Evolutionary conservation across 495 filamentous ascomycete genomes (phyloP).

Genomic region (Tuber brumale): DNA sequence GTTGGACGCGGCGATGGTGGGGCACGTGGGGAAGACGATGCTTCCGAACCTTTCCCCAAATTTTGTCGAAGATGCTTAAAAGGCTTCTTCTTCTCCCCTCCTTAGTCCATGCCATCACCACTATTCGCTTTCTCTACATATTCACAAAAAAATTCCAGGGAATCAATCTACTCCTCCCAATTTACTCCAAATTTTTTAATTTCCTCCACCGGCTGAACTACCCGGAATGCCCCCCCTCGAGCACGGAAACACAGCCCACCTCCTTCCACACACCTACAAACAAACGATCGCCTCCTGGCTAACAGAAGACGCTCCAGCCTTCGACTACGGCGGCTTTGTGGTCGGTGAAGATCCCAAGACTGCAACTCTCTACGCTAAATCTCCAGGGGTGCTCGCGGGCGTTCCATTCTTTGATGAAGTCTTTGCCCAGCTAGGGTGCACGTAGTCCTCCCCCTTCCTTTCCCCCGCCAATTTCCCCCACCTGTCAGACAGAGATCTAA

Average conservation of each 20-base stretch:
- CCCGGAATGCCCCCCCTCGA: slow-evolving; percentile 37
- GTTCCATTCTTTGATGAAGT: slow-evolving; percentile 95
- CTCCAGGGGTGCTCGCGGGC: slow-evolving; percentile 75
- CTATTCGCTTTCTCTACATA: neutral
- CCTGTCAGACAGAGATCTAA: neutral
- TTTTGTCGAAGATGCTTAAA: neutral
- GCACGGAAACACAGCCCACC: slow-evolving; percentile 68
- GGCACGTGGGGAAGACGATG: neutral
- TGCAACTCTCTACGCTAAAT: slow-evolving; percentile 85
- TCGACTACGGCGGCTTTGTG: slow-evolving; percentile 96
- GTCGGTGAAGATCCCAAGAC: slow-evolving; percentile 72
- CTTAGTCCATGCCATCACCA: neutral
- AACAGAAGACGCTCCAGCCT: slow-evolving; percentile 88
- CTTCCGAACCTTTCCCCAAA: neutral
- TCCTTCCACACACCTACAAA: slow-evolving; percentile 81
- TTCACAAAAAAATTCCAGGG: neutral
- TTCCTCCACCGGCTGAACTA: neutral
- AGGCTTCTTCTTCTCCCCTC: neutral
- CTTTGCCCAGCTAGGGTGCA: slow-evolving; percentile 82
- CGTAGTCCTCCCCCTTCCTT: slow-evolving; percentile 24
- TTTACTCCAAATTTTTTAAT: neutral
- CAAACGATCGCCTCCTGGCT: slow-evolving; percentile 75
- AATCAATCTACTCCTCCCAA: neutral
- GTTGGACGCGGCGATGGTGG: slow-evolving; percentile 22
- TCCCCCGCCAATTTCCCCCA: neutral